Evolutionary conservation across 148 eudicot genomes (phyloP).

Genomic region (Fagopyrum homotropicum): DNA sequence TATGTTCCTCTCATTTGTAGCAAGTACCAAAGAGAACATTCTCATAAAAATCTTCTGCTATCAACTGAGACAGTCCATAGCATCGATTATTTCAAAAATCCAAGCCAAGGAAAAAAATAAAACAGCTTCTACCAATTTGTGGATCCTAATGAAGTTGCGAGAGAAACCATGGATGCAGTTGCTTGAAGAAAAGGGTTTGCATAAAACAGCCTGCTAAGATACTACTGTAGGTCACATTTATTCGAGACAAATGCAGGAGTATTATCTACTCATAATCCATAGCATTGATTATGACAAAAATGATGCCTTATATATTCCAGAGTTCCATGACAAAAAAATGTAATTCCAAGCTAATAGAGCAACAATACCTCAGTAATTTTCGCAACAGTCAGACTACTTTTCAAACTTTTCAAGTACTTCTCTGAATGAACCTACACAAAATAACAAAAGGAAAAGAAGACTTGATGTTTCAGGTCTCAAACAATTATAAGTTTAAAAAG

Average conservation of each 20-base stretch:
- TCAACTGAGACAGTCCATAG: background rate
- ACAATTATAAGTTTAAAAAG: background rate
- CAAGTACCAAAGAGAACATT: background rate
- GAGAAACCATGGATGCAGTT: background rate
- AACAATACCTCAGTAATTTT: constrained; percentile 58
- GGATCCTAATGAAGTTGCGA: background rate
- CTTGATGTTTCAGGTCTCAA: background rate
- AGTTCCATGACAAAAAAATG: background rate
- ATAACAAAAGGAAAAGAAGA: constrained; percentile 5
- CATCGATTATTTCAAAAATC: background rate
- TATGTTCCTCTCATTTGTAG: background rate
- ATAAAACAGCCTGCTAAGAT: background rate
- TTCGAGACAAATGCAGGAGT: too few species aligned
- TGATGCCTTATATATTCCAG: too few species aligned
- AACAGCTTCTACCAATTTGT: background rate
- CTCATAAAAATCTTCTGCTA: background rate
- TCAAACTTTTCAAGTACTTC: constrained; percentile 68
- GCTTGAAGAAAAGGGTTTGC: background rate
- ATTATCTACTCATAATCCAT: too few species aligned
- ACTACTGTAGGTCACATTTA: background rate
- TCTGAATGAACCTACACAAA: constrained; percentile 72
- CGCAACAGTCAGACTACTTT: constrained; percentile 62
- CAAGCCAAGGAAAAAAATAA: background rate
- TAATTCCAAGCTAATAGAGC: background rate
- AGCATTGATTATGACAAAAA: too few species aligned